Evolutionary conservation across 139 green algal species (phyloP).

Genomic region (Pseudopediastrum boryanum): DNA sequence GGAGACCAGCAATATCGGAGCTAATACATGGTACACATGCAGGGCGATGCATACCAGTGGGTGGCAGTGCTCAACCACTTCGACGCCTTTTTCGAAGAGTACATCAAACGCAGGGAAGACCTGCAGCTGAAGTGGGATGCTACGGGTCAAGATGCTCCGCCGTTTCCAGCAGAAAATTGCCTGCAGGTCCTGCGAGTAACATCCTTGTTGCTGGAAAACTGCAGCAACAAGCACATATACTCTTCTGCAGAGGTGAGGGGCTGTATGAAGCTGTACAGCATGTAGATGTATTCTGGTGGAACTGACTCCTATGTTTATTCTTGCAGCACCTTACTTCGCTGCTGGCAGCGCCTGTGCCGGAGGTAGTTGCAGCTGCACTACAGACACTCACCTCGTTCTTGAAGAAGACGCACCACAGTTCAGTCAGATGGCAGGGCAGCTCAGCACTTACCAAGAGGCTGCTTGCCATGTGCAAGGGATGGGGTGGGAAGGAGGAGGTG

Average conservation of each 20-base stretch:
- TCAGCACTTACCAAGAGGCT: conserved; percentile 70
- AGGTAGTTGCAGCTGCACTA: conserved; percentile 76
- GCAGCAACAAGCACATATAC: conserved; percentile 92
- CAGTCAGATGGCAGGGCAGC: conserved; percentile 67
- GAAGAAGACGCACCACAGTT: conserved; percentile 73
- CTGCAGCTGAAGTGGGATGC: conserved; percentile 57
- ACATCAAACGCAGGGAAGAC: conserved; percentile 63
- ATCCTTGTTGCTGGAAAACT: conserved; percentile 85
- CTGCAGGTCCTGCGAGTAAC: conserved; percentile 78
- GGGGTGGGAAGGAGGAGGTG: conserved; percentile 86
- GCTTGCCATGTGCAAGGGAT: conserved; percentile 73
- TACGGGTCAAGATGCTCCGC: conserved; percentile 15
- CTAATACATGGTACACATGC: not conserved
- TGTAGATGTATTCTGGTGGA: not conserved
- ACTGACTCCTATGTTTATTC: not conserved
- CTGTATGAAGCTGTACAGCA: not conserved
- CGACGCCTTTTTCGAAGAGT: conserved; percentile 79
- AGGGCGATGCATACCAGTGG: conserved; percentile 95
- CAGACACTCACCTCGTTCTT: conserved; percentile 71
- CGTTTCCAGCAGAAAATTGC: conserved; percentile 64
- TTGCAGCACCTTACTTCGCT: conserved; percentile 77
- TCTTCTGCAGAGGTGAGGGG: conserved; percentile 80
- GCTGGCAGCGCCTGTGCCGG: conserved; percentile 65
- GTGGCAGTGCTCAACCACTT: conserved; percentile 86
- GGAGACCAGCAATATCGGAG: not conserved